Evolutionary conservation across 306 rosid genomes (phyloP).

Genomic region (Sicyos baderoa): DNA sequence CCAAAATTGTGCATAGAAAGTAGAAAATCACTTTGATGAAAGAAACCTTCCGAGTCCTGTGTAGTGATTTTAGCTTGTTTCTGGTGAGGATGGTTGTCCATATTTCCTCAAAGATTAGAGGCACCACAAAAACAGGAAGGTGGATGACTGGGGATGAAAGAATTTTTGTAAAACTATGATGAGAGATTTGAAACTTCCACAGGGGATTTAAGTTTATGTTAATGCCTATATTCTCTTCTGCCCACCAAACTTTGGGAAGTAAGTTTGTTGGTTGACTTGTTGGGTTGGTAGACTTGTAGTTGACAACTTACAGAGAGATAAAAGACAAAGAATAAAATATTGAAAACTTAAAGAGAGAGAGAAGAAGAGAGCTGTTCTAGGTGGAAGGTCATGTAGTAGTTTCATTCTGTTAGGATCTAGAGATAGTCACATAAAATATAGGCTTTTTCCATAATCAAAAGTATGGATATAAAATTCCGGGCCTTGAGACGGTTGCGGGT

Average conservation of each 20-base stretch:
- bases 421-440: not conserved
- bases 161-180: not conserved
- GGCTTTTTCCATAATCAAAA: too few species aligned
- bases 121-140: too few species aligned
- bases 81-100: slow-evolving; percentile 16
- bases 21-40: not conserved
- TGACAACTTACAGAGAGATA: slow-evolving; percentile 19
- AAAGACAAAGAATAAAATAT: slow-evolving; percentile 8
- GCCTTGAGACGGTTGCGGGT: too few species aligned
- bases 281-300: slow-evolving; percentile 28
- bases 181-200: not conserved
- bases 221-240: slow-evolving; percentile 12
- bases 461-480: too few species aligned
- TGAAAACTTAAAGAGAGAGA: not conserved
- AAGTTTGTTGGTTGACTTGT: slow-evolving; percentile 26
- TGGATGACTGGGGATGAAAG: not conserved
- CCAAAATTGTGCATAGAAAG: not conserved
- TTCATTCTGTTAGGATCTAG: slow-evolving; percentile 11
- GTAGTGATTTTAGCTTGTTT: slow-evolving; percentile 6
- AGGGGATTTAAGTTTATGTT: slow-evolving; percentile 17
- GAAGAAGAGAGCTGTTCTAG: not conserved
- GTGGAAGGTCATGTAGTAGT: slow-evolving; percentile 7
- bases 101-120: slow-evolving; percentile 2
- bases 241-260: slow-evolving; percentile 21
- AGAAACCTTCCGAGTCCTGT: slow-evolving; percentile 19